phyloP scores from a whole-genome alignment of 2,329 filamentous ascomycete species.

The Sporothrix inflata region DNA sequence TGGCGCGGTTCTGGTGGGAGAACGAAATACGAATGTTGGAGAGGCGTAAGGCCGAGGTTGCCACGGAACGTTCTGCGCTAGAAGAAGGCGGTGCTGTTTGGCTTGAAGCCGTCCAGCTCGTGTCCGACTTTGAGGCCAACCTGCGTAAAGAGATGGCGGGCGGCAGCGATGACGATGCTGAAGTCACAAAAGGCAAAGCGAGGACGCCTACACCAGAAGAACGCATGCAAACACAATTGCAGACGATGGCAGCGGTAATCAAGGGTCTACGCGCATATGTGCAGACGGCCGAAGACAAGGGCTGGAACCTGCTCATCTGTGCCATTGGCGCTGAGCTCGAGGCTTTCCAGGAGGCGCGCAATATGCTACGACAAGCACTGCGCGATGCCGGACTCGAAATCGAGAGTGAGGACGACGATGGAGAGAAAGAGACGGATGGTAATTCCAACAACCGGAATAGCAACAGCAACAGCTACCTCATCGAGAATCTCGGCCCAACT shows the following conservation, averaged over 20 bases:
- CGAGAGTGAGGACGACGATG: constrained; percentile 30
- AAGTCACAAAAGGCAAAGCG: constrained; percentile 38
- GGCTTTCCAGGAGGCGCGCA: constrained; percentile 41
- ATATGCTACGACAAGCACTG: constrained; percentile 40
- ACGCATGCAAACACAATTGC: constrained; percentile 48
- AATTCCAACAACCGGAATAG: not conserved
- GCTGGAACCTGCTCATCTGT: constrained; percentile 75
- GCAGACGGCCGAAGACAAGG: constrained; percentile 59
- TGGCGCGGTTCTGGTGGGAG: constrained; percentile 74
- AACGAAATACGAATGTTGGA: constrained; percentile 62
- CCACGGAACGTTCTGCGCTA: constrained; percentile 66
- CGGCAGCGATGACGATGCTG: constrained; percentile 31
- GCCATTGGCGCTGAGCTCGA: constrained; percentile 68
- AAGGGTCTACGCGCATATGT: constrained; percentile 58
- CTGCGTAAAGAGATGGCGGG: constrained; percentile 59
- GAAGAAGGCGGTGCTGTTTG: constrained; percentile 69
- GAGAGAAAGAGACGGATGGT: not conserved
- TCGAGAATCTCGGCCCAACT: not conserved
- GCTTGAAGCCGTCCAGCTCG: constrained; percentile 61
- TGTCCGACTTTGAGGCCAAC: constrained; percentile 67
- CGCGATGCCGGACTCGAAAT: constrained; percentile 40
- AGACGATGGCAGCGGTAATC: constrained; percentile 61
- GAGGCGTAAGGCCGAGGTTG: constrained; percentile 57
- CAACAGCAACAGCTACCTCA: not conserved
- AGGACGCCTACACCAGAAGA: constrained; percentile 30